Base-by-base conservation (phyloP, 2,329 filamentous ascomycete species). In the Paracamarosporium sp. region DNA sequence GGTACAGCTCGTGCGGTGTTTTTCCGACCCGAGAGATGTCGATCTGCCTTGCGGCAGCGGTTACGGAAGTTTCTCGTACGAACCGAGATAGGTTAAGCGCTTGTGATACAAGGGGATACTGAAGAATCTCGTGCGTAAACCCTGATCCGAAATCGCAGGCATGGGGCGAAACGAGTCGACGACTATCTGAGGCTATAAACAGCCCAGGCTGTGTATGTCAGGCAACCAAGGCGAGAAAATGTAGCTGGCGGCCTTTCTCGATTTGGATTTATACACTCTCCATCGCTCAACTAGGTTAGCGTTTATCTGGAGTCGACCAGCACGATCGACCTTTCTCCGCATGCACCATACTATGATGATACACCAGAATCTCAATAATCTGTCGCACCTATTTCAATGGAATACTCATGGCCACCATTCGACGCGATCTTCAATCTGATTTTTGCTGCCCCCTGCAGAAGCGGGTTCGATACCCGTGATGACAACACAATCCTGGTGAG, bases 1-100 rank as follows among this genome's bases (percentile, higher is more conserved):
- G 36, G 52, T 13, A n/a, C 24, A 47, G 22, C 22, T 48, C 53
- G 56, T 27, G 7, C 30, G 40, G 17, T 36, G 46, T 47, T 38
- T 40, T 55, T 51, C 45, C 46, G 44, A n/a, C 25, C 46, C 38
- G 45, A 36, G 5, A 12, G 20, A 30, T 7, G 45, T 46, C 31
- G 36, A 35, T 41, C 41, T 53, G 50, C 41, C 35, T 53, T 57
- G 40, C 28, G 17, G 24, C 5, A 13, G 13, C 20, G 28, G 25
- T 20, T 38, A 50, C n/a, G 45, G 24, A 54, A n/a, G 5, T 25
- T 24, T 38, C 45, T 48, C 45, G 45, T 25, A 12, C 45, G 45
- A 36, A 31, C 17, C 33, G 12, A 13, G 20, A 22, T 12, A 8
- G 30, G 30, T 17, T 22, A 47, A 30, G 28, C 44, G 44, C 30